A percentile compares a stretch with the other conserved stretches of the same genome.
phyloP scores from a whole-genome alignment of 2,329 filamentous ascomycete species.

The Pestalotiopsis sp. region DNA sequence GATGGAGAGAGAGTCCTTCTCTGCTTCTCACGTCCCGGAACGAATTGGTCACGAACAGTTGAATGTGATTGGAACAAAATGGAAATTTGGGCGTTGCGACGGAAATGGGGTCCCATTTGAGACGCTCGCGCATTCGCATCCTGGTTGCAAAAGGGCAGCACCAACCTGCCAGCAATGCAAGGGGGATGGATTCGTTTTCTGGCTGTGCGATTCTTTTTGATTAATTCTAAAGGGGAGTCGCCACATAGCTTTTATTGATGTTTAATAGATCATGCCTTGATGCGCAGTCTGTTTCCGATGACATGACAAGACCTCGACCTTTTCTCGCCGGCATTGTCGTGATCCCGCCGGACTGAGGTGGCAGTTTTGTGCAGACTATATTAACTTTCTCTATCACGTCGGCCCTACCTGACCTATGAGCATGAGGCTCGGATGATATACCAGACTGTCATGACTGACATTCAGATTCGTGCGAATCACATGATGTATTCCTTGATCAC shows the following conservation, averaged over 20 bases:
- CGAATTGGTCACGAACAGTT: conserved; percentile 8
- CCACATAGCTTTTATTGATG: conserved; percentile 22
- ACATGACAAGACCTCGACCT: background rate
- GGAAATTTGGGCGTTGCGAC: conserved; percentile 4
- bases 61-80: background rate
- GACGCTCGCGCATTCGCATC: background rate
- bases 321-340: background rate
- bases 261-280: conserved; percentile 25
- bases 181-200: conserved; percentile 17
- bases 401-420: too few relatives aligned
- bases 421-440: too few relatives aligned
- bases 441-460: too few relatives aligned
- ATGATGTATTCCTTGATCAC: too few relatives aligned
- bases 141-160: background rate
- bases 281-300: background rate
- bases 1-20: background rate
- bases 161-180: background rate
- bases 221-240: background rate
- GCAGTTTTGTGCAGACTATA: conserved; percentile 25
- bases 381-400: too few relatives aligned
- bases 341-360: background rate
- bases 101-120: conserved; percentile 17
- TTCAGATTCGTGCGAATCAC: too few relatives aligned
- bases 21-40: conserved; percentile 5
- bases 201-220: background rate